These are phyloP conservation scores for Triticum aestivum DNA, from an alignment of 176 grass and related monocot species.

Conservation along the genomic window IWGSC_CS_RefSeq_v2.1 NC_057811.1:421417063-421417562, in stretches of 20 bases:
- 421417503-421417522: too few relatives aligned
- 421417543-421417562: not conserved
- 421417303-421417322: not conserved
- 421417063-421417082: conserved; percentile 36
- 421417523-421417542: not conserved
- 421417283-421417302: not conserved
- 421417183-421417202: not conserved
- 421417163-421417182: not conserved
- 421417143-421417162: not conserved
- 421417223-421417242: not conserved
- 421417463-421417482: too few relatives aligned
- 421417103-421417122: conserved; percentile 32
- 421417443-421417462: not conserved
- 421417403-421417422: not conserved
- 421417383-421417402: not conserved
- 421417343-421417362: conserved; percentile 57
- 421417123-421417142: not conserved
- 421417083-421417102: conserved; percentile 33
- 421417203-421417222: not conserved
- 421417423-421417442: not conserved
- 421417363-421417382: not conserved
- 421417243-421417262: conserved; percentile 9
- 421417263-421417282: conserved; percentile 25
- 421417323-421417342: conserved; percentile 8
- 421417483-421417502: too few relatives aligned